phyloP scores from a whole-genome alignment of 371 early-diverging fungal species.

The Mortierella polycephala region DNA sequence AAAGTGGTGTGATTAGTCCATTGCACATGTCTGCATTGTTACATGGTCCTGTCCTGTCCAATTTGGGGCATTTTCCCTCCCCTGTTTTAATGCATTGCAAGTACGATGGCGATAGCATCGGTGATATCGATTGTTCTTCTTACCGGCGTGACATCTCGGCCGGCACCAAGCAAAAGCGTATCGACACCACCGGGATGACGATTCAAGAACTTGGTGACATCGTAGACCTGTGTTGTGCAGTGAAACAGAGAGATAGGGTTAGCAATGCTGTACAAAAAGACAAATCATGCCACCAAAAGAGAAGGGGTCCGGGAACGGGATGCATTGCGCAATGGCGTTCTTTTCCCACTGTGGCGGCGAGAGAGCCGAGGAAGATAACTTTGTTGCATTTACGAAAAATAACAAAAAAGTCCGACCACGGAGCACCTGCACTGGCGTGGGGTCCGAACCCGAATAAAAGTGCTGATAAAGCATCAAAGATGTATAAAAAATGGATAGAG shows the following conservation, averaged over 20 bases:
- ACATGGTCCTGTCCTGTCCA: no score
- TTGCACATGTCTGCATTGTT: no score
- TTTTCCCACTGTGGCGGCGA: no score
- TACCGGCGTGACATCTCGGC: conserved; percentile 72
- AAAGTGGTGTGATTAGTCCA: conserved; percentile 9
- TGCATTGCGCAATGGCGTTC: no score
- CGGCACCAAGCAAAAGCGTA: conserved; percentile 71
- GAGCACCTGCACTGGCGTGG: neutral
- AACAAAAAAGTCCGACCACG: conserved; percentile 5
- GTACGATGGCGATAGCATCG: no score
- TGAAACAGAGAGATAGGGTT: neutral
- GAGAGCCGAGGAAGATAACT: neutral
- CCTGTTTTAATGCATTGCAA: no score
- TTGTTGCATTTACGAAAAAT: conserved; percentile 3
- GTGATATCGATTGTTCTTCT: neutral
- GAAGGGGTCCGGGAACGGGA: no score
- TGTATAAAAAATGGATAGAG: neutral
- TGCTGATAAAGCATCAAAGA: neutral
- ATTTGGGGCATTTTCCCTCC: no score
- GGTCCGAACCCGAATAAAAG: neutral
- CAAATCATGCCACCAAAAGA: no score
- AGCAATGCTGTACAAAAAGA: neutral
- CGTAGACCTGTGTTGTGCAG: conserved; percentile 66
- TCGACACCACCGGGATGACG: conserved; percentile 84
- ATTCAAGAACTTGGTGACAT: conserved; percentile 82